Evolutionary conservation across 192 early-diverging fungal species (phyloP), one percentile per base, ranked within the genome.

Genomic region (Pilaira anomala): DNA sequence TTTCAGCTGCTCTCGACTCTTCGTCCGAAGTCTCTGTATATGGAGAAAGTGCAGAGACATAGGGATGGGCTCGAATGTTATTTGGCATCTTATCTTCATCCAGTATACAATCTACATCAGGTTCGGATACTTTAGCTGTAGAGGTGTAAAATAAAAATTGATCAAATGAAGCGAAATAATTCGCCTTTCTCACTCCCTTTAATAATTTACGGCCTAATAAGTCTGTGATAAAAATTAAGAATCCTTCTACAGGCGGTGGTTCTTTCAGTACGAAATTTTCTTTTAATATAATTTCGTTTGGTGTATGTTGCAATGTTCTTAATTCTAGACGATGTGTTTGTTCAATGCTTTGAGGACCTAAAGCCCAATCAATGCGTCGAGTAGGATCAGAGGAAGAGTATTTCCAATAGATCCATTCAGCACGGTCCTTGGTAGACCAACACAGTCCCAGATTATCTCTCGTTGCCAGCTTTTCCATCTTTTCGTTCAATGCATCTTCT

Each of bases 301-400:
- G 67, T 19, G 44, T 53, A 19, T 69, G 67, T 26, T 69, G 40
- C 28, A 63, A 36, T 0, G 16, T 30, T 46, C 67, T 61, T 19
- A 69, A 33, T 48, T 69, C 60, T 8, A 69, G 22, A 12, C 51
- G 67, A 57, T 69, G 67, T 25, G 67, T 69, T 52, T 73, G 52
- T 57, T 73, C 71, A 24, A 73, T 73, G 40, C 40, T 73, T 13
- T 73, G 71, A 13, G 71, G 65, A 9, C 71, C 45, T 13, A 73
- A 59, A 0, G 63, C 28, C 12, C 30, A 40, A 39, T 73, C 60
- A 45, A 52, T 46, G 11, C 60, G 45, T 12, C 8, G 13, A 1
- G 33, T 2, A 26, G 19, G 13, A 7, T 63, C 56, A 25, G 33
- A 14, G 7, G 40, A 9, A 33, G 19, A 28, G 18, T 22, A 14